Percentiles rank a stretch among this genome's conserved stretches.
Evolutionary conservation across 495 filamentous ascomycete genomes (phyloP).

Genomic region (Lichina pygmaea): DNA sequence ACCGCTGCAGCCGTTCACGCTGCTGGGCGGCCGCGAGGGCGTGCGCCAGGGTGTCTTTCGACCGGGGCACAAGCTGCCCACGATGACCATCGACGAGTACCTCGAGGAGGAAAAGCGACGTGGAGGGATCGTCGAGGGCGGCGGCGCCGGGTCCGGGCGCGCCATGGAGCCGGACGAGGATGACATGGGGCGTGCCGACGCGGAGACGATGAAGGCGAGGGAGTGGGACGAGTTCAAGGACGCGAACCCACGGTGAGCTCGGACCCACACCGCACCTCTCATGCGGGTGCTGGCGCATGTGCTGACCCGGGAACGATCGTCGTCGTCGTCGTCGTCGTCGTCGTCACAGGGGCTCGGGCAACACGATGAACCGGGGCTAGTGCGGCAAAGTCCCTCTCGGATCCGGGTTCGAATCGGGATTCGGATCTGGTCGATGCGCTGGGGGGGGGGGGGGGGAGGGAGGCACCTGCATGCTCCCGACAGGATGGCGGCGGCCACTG

Average conservation of each 20-base stretch:
- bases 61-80: slow-evolving; percentile 76
- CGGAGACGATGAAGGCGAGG: slow-evolving; percentile 75
- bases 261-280: background rate
- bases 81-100: slow-evolving; percentile 96
- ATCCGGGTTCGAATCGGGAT: too few relatives aligned
- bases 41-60: slow-evolving; percentile 67
- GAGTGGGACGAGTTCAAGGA: slow-evolving; percentile 92
- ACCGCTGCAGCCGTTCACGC: slow-evolving; percentile 73
- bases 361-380: slow-evolving; percentile 64
- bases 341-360: slow-evolving; percentile 35
- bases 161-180: slow-evolving; percentile 63
- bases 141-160: slow-evolving; percentile 50
- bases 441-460: too few relatives aligned
- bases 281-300: background rate
- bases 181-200: slow-evolving; percentile 56
- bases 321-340: background rate
- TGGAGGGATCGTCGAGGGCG: slow-evolving; percentile 81
- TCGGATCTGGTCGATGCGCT: too few relatives aligned
- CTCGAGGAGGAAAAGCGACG: slow-evolving; percentile 66
- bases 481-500: too few relatives aligned
- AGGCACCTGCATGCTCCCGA: too few relatives aligned
- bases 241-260: slow-evolving; percentile 40
- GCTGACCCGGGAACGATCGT: slow-evolving; percentile 2
- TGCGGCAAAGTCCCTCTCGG: too few relatives aligned
- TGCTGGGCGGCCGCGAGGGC: slow-evolving; percentile 51